Base-by-base conservation (phyloP, 495 filamentous ascomycete species). In the Halenospora varia region DNA sequence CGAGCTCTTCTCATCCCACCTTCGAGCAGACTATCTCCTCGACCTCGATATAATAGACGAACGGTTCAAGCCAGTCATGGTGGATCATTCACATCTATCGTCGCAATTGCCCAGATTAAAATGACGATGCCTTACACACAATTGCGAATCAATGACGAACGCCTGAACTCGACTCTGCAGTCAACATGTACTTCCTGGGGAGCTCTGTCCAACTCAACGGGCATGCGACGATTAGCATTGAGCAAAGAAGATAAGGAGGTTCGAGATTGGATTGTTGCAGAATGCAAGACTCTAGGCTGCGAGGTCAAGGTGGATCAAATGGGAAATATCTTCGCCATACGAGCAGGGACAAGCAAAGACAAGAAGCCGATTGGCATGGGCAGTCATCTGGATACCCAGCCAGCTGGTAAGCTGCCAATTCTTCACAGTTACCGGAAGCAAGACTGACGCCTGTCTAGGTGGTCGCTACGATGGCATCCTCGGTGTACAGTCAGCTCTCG, bases 331-430 rank as follows among this genome's bases (percentile, higher is more conserved):
- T 92, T 91, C 63, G 88, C 88, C 2, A 73, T 87, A 1, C 78
- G 83, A 15, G 77, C 80, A 9, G 87, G 88, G 2, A 66, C 74
- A 40, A 68, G 20, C 2, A 62, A 62, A 10, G 51, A 51, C 3
- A 45, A 11, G 11, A 44, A 52, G 15, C 61, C 88, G 0, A 89
- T 86, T 2, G 86, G 82, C 51, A 86, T 81, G 20, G 89, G 88
- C 0, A 85, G 81, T 25, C 88, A 92, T 68, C 74, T 92, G 2
- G 88, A 91, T 66, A 91, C 88, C 0, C 88, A 92, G 66, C 89
- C 88, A 0, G 84, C 75, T 3, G 88, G 61, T 60, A 48, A 23
- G 26, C 45, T n/a, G 19, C 19, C n/a, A n/a, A n/a, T n/a, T n/a
- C n/a, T n/a, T n/a, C n/a, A n/a, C n/a, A n/a, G n/a, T n/a, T n/a